Percentiles rank a stretch among this genome's conserved stretches.
phyloP scores from a whole-genome alignment of 2,329 filamentous ascomycete genomes.

The Thielaviopsis musarum region DNA sequence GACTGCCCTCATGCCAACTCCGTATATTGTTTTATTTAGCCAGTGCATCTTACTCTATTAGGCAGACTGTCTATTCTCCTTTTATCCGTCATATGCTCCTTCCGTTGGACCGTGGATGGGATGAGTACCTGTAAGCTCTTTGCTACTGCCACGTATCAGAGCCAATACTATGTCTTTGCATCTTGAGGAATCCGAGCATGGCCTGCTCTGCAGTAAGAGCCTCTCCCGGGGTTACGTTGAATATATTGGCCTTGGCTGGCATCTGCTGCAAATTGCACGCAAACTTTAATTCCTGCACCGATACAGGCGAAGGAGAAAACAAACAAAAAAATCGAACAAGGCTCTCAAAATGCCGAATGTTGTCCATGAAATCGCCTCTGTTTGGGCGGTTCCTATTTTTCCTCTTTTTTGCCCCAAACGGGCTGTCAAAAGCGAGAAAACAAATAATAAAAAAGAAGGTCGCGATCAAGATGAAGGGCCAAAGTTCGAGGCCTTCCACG shows the following conservation, averaged over 20 bases:
- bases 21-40: too few relatives aligned
- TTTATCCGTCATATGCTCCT: too few relatives aligned
- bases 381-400: neutral
- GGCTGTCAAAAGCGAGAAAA: neutral
- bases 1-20: too few relatives aligned
- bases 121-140: too few relatives aligned
- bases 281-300: neutral
- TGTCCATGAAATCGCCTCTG: neutral
- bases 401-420: neutral
- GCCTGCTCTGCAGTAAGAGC: neutral
- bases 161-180: too few relatives aligned
- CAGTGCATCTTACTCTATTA: too few relatives aligned
- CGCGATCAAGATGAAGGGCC: too few relatives aligned
- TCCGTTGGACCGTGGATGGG: too few relatives aligned
- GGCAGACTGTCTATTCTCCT: too few relatives aligned
- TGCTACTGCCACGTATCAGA: too few relatives aligned
- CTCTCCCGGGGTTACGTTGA: neutral
- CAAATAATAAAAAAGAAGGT: neutral
- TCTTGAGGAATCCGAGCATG: too few relatives aligned
- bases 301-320: neutral
- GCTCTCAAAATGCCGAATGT: neutral
- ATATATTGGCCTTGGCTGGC: neutral
- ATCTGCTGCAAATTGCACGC: neutral
- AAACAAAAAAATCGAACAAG: neutral
- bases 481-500: neutral